A percentile compares a stretch with the other conserved stretches of the same genome.
phyloP scores from a whole-genome alignment of 768 basidiomycete species.

The Chalciporus pseudorubinellus region DNA sequence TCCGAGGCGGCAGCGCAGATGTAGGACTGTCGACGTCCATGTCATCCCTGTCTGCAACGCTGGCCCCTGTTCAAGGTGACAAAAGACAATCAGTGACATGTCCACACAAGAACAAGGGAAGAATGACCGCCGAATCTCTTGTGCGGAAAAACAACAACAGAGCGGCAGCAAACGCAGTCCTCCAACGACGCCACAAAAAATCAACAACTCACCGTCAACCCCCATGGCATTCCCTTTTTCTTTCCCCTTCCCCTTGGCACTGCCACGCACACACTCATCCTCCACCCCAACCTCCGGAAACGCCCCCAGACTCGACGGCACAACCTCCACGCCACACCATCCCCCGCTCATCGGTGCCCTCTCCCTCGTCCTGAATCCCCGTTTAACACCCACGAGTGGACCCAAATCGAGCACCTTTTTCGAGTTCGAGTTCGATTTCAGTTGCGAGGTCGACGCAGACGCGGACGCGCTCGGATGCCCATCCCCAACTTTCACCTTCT shows the following conservation, averaged over 20 bases:
- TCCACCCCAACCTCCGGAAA: slow-evolving; percentile 15
- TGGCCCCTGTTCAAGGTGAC: background rate
- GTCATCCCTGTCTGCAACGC: slow-evolving; percentile 7
- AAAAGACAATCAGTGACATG: background rate
- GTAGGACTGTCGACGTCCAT: slow-evolving; percentile 16
- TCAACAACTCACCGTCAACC: slow-evolving; percentile 21
- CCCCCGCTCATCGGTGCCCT: slow-evolving; percentile 56
- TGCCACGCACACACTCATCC: slow-evolving; percentile 1
- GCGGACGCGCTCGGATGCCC: background rate
- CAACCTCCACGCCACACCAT: slow-evolving; percentile 61
- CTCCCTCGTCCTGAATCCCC: slow-evolving; percentile 65
- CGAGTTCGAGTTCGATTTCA: background rate
- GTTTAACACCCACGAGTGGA: slow-evolving; percentile 56
- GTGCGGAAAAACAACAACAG: no score
- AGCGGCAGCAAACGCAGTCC: background rate
- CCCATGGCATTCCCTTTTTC: slow-evolving; percentile 8
- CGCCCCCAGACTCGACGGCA: slow-evolving; percentile 27
- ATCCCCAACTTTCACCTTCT: slow-evolving; percentile 34
- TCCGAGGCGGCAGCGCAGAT: slow-evolving; percentile 54
- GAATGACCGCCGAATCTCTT: no score
- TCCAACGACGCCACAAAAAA: background rate
- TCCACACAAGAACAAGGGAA: background rate
- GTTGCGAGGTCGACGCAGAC: background rate
- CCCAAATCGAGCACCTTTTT: slow-evolving; percentile 47
- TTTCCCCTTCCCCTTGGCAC: slow-evolving; percentile 19